phyloP scores from a whole-genome alignment of 2,329 filamentous ascomycete species.

The Trichoderma aggressivum region DNA sequence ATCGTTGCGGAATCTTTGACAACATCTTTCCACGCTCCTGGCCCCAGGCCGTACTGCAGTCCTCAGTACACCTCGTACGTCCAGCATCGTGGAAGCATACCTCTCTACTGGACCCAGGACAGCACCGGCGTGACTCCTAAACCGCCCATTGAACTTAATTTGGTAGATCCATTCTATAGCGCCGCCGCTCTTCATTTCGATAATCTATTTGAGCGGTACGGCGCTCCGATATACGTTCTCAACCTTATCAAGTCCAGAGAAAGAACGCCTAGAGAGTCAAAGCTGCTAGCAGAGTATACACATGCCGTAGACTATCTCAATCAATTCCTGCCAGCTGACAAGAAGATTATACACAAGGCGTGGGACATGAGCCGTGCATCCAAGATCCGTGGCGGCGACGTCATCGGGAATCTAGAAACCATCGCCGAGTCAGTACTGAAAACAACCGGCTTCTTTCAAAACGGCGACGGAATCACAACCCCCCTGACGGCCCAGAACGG shows the following conservation, averaged over 20 bases:
- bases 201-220: slow-evolving; percentile 89
- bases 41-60: slow-evolving; percentile 78
- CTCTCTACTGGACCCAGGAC: slow-evolving; percentile 95
- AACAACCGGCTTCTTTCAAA: slow-evolving; percentile 91
- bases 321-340: slow-evolving; percentile 78
- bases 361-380: slow-evolving; percentile 98
- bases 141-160: slow-evolving; percentile 89
- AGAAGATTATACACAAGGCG: slow-evolving; percentile 88
- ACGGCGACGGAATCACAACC: slow-evolving; percentile 69
- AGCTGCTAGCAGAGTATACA: slow-evolving; percentile 82
- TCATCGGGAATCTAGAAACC: slow-evolving; percentile 84
- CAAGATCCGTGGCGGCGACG: slow-evolving; percentile 87
- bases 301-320: slow-evolving; percentile 88
- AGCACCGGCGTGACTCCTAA: slow-evolving; percentile 93
- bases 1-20: slow-evolving; percentile 93
- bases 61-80: slow-evolving; percentile 94
- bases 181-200: slow-evolving; percentile 94
- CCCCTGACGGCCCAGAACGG: slow-evolving; percentile 77
- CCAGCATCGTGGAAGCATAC: slow-evolving; percentile 94
- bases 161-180: slow-evolving; percentile 94
- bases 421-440: slow-evolving; percentile 86
- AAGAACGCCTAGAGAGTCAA: slow-evolving; percentile 84
- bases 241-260: slow-evolving; percentile 91
- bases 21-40: slow-evolving; percentile 92
- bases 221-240: slow-evolving; percentile 84